Conservation (phyloP, 163 green algal genomes). For the Prototheca cutis region DNA sequence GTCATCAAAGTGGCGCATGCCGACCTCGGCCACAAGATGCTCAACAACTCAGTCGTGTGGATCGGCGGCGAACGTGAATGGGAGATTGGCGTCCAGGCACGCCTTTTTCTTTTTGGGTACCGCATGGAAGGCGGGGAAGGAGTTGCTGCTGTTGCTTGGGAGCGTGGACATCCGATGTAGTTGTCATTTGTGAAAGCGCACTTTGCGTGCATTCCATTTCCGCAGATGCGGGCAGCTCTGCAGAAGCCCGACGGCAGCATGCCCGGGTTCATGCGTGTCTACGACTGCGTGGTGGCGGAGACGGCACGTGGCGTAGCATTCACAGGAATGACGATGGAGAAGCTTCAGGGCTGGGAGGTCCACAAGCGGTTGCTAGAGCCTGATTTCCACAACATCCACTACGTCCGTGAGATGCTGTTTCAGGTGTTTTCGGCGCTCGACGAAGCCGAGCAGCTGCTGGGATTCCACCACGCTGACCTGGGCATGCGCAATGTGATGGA, state of each 20-base stretch:
- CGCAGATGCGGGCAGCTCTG: slow-evolving; percentile 25
- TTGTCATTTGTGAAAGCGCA: too few relatives aligned
- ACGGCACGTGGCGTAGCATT: slow-evolving; percentile 5
- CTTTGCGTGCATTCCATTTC: neutral
- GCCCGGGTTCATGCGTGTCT: slow-evolving; percentile 34
- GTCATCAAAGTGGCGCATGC: slow-evolving; percentile 30
- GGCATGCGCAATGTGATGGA: slow-evolving; percentile 47
- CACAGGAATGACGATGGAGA: slow-evolving; percentile 44
- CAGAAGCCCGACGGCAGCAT: slow-evolving; percentile 16
- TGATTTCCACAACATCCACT: slow-evolving; percentile 43
- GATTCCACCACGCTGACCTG: slow-evolving; percentile 43
- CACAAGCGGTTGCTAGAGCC: slow-evolving; percentile 20
- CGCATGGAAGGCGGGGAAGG: neutral
- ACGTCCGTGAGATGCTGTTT: slow-evolving; percentile 38
- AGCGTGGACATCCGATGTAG: neutral
- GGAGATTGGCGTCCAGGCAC: slow-evolving; percentile 17
- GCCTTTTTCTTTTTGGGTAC: neutral
- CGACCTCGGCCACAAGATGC: slow-evolving; percentile 22
- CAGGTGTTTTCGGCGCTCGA: slow-evolving; percentile 36
- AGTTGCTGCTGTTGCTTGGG: neutral
- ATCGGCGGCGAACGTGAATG: slow-evolving; percentile 21
- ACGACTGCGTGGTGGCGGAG: slow-evolving; percentile 24
- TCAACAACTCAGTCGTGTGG: slow-evolving; percentile 18
- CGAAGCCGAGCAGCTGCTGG: slow-evolving; percentile 25
- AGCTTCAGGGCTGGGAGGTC: slow-evolving; percentile 33